These are phyloP conservation scores for Linum usitatissimum DNA, from an alignment of 345 rosid genomes.

Conservation along the genomic window DNA sequence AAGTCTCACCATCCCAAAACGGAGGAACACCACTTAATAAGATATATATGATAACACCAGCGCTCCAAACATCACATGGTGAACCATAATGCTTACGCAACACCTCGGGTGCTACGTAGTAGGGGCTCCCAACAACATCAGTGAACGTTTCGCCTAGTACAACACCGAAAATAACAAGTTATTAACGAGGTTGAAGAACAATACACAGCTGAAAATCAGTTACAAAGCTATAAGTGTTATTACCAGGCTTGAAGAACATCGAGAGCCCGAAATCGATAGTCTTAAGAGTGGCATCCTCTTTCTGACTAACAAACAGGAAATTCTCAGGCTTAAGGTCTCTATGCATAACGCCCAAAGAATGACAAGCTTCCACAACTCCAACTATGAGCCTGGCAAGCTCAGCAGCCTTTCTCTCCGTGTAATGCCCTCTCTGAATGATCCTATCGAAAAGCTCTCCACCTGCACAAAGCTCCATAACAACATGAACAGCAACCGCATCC, in stretches of 20 bases:
- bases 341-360: background rate
- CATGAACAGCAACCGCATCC: background rate
- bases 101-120: background rate
- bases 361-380: background rate
- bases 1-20: background rate
- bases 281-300: background rate
- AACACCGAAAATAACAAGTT: background rate
- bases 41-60: background rate
- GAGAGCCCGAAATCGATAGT: background rate
- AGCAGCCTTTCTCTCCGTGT: background rate
- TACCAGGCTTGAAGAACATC: background rate
- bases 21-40: background rate
- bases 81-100: background rate
- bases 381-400: background rate
- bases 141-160: background rate
- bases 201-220: too few species aligned
- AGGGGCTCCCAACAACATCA: background rate
- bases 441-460: background rate
- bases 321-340: background rate
- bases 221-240: background rate
- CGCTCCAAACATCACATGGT: background rate
- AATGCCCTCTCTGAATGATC: background rate
- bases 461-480: background rate
- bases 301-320: background rate
- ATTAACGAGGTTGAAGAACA: background rate